Conservation (phyloP, 2,329 filamentous ascomycete species). For the Aspergillus sp. region DNA sequence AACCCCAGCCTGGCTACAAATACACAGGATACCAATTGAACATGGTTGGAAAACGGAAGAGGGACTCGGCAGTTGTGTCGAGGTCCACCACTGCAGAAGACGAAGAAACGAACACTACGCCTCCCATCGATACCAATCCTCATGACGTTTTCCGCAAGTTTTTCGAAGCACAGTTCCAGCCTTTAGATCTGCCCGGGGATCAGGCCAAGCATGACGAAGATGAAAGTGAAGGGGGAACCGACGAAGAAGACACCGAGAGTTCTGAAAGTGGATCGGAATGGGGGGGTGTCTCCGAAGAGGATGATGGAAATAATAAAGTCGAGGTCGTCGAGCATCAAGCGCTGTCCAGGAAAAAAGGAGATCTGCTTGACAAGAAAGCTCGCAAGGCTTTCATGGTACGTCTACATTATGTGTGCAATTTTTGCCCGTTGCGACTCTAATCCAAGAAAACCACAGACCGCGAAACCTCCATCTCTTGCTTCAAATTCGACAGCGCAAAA, state of each 20-base stretch:
- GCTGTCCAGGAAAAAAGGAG: conserved; percentile 42
- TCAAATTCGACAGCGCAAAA: conserved; percentile 17
- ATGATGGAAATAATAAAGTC: conserved; percentile 44
- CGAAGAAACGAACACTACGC: conserved; percentile 19
- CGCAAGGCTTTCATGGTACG: conserved; percentile 76
- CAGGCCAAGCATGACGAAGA: conserved; percentile 13
- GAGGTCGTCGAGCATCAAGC: conserved; percentile 64
- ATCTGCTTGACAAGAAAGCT: conserved; percentile 63
- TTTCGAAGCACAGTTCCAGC: conserved; percentile 86
- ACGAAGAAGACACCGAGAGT: conserved; percentile 26
- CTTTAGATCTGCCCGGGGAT: conserved; percentile 51
- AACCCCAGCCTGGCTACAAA: background rate
- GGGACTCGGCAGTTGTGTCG: conserved; percentile 36
- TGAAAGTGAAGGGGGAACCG: conserved; percentile 18
- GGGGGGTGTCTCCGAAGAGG: conserved; percentile 61
- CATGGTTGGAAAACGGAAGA: conserved; percentile 52
- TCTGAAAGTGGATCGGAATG: conserved; percentile 53
- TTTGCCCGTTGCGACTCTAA: conserved; percentile 4
- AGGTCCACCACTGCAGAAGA: conserved; percentile 22
- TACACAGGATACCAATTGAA: conserved; percentile 3
- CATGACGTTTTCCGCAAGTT: conserved; percentile 77
- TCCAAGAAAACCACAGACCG: conserved; percentile 24
- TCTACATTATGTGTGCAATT: background rate
- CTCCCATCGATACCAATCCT: conserved; percentile 51
- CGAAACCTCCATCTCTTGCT: conserved; percentile 50